Evolutionary conservation across 208 protist species (phyloP), one percentile per base, ranked within the genome.

Genomic region (Trypanosoma caninum): DNA sequence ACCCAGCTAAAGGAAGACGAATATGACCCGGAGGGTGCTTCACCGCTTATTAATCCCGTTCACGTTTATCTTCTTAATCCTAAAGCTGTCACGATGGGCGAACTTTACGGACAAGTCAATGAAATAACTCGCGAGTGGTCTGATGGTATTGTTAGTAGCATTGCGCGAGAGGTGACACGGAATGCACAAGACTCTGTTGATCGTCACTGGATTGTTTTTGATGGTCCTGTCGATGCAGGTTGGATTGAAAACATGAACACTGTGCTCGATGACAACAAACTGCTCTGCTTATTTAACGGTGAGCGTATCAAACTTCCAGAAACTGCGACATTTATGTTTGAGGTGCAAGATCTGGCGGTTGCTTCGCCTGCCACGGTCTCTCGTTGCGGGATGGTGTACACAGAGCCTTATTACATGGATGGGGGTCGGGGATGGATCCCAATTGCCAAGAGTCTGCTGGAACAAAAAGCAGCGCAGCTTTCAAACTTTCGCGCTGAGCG

Each of bases 231-330:
- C 23, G 98, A 99, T 70, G 93, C 98, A 5, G 60, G 99, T 14
- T 99, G 98, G 97, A 99, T 99, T 87, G 98, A 99, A 72, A 98
- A 97, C 69, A 97, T 99, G 96, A 99, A 99, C 82, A 99, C 97
- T 3, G 97, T 99, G 1, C 79, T 99, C 8, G 98, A 99, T 78
- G 98, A 99, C 73, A 98, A 98, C 83, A 98, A 98, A 80, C 89
- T 98, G 64, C 88, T 99, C 2, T 99, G 97, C 73, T 82, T 99
- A 20, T 94, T 97, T 65, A 98, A 95, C 72, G 94, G 97, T 37
- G 96, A 99, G 77, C 92, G 97, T 61, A 98, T 99, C 71, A 97
- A 97, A 67, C 76, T 99, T 28, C 93, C 91, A 14, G 50, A 65
- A 5, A 97, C 89, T 27, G 90, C 97, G 31, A 87, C 93, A 33